phyloP scores from a whole-genome alignment of 345 rosid genomes.

The Raphanus raphanistrum region DNA sequence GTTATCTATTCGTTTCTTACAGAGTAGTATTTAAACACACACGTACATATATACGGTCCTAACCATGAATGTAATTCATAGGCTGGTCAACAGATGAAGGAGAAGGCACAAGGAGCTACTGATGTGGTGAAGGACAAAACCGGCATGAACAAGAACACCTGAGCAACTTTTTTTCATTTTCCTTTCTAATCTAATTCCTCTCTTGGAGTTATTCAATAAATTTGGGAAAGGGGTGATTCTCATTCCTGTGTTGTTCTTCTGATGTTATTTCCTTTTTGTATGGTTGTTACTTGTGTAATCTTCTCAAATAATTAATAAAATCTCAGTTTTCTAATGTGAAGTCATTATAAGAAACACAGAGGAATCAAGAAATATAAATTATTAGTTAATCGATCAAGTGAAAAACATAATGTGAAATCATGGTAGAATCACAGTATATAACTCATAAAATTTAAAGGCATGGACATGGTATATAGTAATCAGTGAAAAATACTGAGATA shows the following conservation, averaged over 20 bases:
- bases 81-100: conserved; percentile 65
- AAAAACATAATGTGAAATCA: neutral
- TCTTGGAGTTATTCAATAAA: conserved; percentile 12
- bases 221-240: neutral
- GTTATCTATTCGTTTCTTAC: neutral
- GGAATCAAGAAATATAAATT: neutral
- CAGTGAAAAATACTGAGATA: neutral
- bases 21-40: neutral
- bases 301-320: conserved; percentile 7
- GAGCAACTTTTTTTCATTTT: neutral
- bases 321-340: neutral
- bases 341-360: neutral
- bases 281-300: conserved; percentile 26
- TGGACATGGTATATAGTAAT: neutral
- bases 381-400: neutral
- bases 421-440: neutral
- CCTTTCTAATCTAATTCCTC: neutral
- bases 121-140: conserved; percentile 67
- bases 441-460: neutral
- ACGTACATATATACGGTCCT: neutral
- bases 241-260: conserved; percentile 6
- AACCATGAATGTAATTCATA: conserved; percentile 15
- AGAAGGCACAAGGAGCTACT: conserved; percentile 63
- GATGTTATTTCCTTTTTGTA: neutral
- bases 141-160: conserved; percentile 49